Evolutionary conservation across 345 rosid species (phyloP).

Genomic region (Sisymbrium irio): DNA sequence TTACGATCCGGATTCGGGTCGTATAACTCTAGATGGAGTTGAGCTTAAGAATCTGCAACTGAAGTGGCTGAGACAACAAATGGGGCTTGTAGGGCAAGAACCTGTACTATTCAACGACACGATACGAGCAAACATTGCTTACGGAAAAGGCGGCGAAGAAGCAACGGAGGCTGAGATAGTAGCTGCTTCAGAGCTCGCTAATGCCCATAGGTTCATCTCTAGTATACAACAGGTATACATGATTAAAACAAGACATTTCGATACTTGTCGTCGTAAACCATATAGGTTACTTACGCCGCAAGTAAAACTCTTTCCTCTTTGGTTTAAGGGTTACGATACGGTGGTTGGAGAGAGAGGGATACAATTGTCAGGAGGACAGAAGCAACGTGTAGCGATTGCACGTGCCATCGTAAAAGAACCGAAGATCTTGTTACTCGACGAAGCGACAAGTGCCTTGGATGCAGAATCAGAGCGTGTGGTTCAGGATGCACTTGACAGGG

Average conservation of each 20-base stretch:
- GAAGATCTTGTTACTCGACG: conserved; percentile 55
- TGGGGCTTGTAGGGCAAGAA: conserved; percentile 71
- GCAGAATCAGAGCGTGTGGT: conserved; percentile 58
- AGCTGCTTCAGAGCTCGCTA: conserved; percentile 56
- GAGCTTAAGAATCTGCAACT: conserved; percentile 48
- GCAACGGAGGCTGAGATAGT: conserved; percentile 53
- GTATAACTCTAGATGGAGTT: conserved; percentile 52
- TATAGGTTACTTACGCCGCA: background rate
- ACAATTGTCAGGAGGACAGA: conserved; percentile 67
- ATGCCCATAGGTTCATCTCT: conserved; percentile 60
- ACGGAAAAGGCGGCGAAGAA: conserved; percentile 50
- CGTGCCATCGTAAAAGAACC: conserved; percentile 66
- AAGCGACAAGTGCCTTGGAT: conserved; percentile 82
- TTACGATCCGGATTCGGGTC: conserved; percentile 56
- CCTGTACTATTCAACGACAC: conserved; percentile 56
- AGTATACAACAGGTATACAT: conserved; percentile 43
- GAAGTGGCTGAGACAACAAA: conserved; percentile 65
- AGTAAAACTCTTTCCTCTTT: background rate
- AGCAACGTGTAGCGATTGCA: conserved; percentile 72
- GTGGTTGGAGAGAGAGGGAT: conserved; percentile 61
- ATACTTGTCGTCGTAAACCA: background rate
- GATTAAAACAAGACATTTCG: background rate
- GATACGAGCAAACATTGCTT: conserved; percentile 60
- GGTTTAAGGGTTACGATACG: conserved; percentile 55
- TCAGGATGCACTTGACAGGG: conserved; percentile 47